Evolutionary conservation across 257 asterid genomes (phyloP).

Genomic region (Buddleja alternifolia): DNA sequence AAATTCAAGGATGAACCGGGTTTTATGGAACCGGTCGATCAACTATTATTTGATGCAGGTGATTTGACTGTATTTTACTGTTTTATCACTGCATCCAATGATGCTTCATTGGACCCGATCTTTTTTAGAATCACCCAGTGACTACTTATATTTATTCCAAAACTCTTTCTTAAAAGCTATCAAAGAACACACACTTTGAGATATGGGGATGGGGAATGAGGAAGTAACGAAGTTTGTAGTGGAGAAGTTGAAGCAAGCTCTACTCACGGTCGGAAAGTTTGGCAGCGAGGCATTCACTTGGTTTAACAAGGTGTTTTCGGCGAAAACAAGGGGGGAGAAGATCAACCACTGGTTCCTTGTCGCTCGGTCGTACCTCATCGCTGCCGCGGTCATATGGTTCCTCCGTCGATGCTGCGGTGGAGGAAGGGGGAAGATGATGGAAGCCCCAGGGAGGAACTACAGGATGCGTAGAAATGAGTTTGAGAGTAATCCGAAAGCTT

Average conservation of each 20-base stretch:
- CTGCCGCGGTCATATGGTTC: neutral
- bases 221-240: slow-evolving; percentile 29
- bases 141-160: too few relatives aligned
- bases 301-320: slow-evolving; percentile 39
- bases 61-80: too few relatives aligned
- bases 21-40: too few relatives aligned
- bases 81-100: too few relatives aligned
- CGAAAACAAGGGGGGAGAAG: slow-evolving; percentile 44
- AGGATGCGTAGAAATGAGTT: slow-evolving; percentile 36
- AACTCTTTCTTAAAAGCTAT: too few relatives aligned
- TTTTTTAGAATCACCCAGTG: too few relatives aligned
- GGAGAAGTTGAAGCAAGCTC: slow-evolving; percentile 36
- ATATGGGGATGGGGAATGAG: slow-evolving; percentile 30
- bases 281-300: slow-evolving; percentile 31
- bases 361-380: slow-evolving; percentile 16
- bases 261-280: slow-evolving; percentile 10
- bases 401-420: slow-evolving; percentile 30
- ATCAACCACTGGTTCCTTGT: slow-evolving; percentile 30
- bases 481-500: slow-evolving; percentile 32
- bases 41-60: too few relatives aligned
- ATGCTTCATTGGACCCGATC: too few relatives aligned
- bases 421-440: slow-evolving; percentile 40
- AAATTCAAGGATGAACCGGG: too few relatives aligned
- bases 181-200: too few relatives aligned
- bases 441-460: slow-evolving; percentile 41